Base-by-base conservation (phyloP, 75 land plant genomes). In the Picea sitchensis region DNA sequence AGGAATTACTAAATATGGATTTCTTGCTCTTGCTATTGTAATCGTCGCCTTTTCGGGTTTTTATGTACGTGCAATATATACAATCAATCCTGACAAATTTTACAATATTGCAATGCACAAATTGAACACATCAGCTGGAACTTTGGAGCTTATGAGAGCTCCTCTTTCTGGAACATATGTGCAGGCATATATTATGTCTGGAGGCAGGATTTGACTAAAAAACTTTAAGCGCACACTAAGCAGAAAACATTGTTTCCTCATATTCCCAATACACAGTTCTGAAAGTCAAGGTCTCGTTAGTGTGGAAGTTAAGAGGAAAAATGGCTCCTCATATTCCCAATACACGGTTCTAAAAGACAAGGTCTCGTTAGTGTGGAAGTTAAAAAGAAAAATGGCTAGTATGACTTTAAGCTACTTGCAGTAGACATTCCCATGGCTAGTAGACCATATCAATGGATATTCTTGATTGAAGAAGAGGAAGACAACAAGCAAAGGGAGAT, bases 1-100 rank as follows among this genome's bases (percentile, higher is more conserved):
- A 78, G 99, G 99, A 21, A 91, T 94, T 98, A 98, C 99, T 15
- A 94, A 94, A 90, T 97, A 92, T 86, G 99, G 99, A 3, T 97
- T 97, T 62, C 95, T 97, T 54, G 99, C 98, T 9, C 88, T 97
- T 11, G 96, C 99, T 1, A 67, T 92, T 61, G 91, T 94, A 18
- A 89, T 95, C 12, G 99, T 97, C 2, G 83, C 98, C 62, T 91
- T 97, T 61, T 61, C 90, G 97, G 98, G 91, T 13, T 65, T 94
- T 34, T 89, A 91, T 72, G 14, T 86, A 17, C 86, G 91, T 30
- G 86, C 99, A 44, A 95, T 90, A 65, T 89, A 84, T 65, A 80
- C 84, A 14, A 84, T 97, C 65, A 97, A 97, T 81, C 99, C 99
- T 56, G 98, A 97, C 78, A 83, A 74, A 75, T 87, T 97, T 56